These are phyloP conservation scores for Geranium incanum DNA, from an alignment of 441 rosid species.

Conservation along the genomic window DNA sequence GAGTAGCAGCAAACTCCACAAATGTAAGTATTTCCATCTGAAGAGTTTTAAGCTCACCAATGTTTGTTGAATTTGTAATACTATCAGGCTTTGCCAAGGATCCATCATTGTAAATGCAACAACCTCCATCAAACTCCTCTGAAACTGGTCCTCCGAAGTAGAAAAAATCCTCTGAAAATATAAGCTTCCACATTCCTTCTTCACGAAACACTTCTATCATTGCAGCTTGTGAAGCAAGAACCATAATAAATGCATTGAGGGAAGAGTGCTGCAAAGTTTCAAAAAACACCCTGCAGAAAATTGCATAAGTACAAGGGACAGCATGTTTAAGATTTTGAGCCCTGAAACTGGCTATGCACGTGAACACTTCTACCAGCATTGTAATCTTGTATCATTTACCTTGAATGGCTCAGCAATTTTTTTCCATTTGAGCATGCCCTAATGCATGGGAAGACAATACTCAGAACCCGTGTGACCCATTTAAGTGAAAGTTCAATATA, in stretches of 20 bases:
- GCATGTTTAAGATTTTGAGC: not conserved
- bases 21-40: conserved; percentile 56
- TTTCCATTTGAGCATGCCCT: conserved; percentile 61
- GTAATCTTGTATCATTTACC: conserved; percentile 30
- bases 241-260: conserved; percentile 47
- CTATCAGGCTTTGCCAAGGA: conserved; percentile 27
- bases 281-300: conserved; percentile 45
- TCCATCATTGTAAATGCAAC: conserved; percentile 22
- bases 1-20: conserved; percentile 65
- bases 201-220: conserved; percentile 51
- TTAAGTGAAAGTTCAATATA: conserved; percentile 65
- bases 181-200: conserved; percentile 73
- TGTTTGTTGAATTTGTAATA: conserved; percentile 21
- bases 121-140: conserved; percentile 37
- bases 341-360: conserved; percentile 11
- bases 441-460: conserved; percentile 54
- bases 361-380: not conserved
- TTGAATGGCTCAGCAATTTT: conserved; percentile 50
- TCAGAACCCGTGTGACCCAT: conserved; percentile 67
- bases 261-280: conserved; percentile 48
- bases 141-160: conserved; percentile 38
- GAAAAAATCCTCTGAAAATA: conserved; percentile 74
- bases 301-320: not conserved
- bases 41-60: conserved; percentile 38
- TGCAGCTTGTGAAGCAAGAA: conserved; percentile 48